These are phyloP conservation scores for Dryas alaskensis DNA, from an alignment of 306 rosid species.

Conservation along the genomic window DNA sequence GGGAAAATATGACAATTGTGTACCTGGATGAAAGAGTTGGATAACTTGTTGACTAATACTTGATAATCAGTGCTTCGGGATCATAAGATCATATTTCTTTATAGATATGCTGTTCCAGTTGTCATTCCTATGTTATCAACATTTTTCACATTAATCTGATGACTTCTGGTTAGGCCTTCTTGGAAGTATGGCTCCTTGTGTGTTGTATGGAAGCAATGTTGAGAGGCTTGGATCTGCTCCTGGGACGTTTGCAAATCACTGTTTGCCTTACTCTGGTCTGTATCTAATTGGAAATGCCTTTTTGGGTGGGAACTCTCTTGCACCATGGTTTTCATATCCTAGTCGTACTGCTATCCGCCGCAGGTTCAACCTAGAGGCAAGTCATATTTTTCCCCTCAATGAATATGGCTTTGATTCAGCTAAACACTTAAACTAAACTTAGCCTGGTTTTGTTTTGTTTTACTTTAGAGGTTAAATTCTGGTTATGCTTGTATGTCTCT, in stretches of 20 bases:
- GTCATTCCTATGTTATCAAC: neutral
- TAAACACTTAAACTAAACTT: neutral
- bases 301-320: slow-evolving; percentile 79
- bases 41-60: neutral
- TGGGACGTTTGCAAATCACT: slow-evolving; percentile 73
- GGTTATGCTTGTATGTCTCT: neutral
- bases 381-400: slow-evolving; percentile 19
- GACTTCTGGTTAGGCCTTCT: slow-evolving; percentile 62
- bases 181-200: slow-evolving; percentile 96
- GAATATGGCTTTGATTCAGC: neutral
- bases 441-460: neutral
- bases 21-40: neutral
- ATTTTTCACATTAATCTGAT: neutral
- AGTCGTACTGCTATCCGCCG: slow-evolving; percentile 80
- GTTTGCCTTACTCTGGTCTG: slow-evolving; percentile 70
- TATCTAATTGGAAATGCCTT: slow-evolving; percentile 64
- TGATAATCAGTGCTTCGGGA: neutral
- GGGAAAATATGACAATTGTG: neutral
- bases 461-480: neutral
- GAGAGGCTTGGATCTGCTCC: slow-evolving; percentile 74
- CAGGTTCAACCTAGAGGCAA: slow-evolving; percentile 91
- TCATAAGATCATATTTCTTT: neutral
- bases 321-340: slow-evolving; percentile 77
- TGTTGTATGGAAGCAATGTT: slow-evolving; percentile 83
- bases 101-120: neutral